Percentiles rank a stretch among this genome's conserved stretches.
Conservation (phyloP, 2,329 filamentous ascomycete species). For the Aspergillus viridinutans region DNA sequence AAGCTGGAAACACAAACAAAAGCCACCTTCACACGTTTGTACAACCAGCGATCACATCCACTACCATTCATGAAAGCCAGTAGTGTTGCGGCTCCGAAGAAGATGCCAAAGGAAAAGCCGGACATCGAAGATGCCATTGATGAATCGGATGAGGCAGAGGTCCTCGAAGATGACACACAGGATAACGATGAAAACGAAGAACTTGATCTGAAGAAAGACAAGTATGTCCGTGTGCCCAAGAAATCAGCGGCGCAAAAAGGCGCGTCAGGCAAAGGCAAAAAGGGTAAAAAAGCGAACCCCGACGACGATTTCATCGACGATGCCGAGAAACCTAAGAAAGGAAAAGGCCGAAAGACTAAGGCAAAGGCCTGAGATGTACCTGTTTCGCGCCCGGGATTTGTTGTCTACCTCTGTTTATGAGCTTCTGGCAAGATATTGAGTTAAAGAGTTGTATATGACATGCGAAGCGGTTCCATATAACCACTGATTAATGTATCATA, state of each 20-base stretch:
- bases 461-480: neutral
- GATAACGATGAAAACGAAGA: conserved; percentile 70
- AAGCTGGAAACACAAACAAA: conserved; percentile 84
- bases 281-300: conserved; percentile 37
- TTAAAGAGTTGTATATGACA: neutral
- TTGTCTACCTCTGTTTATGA: neutral
- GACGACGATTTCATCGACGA: conserved; percentile 25
- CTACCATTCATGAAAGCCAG: conserved; percentile 95
- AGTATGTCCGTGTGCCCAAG: conserved; percentile 92
- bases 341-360: conserved; percentile 30
- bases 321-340: conserved; percentile 54
- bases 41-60: conserved; percentile 82
- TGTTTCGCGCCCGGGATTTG: neutral
- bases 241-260: conserved; percentile 50
- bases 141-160: conserved; percentile 73
- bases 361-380: conserved; percentile 16
- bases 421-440: neutral
- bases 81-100: conserved; percentile 68
- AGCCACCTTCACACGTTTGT: conserved; percentile 81
- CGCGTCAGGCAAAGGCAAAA: conserved; percentile 34
- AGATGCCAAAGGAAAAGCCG: conserved; percentile 68
- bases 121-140: conserved; percentile 96
- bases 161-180: conserved; percentile 49
- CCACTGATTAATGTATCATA: neutral
- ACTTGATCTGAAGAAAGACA: conserved; percentile 85